A percentile compares a stretch with the other conserved stretches of the same genome.
These are phyloP conservation scores for Gaertneriomyces semiglobifer DNA, from an alignment of 192 early-diverging fungal genomes.

Conservation along the genomic window DNA sequence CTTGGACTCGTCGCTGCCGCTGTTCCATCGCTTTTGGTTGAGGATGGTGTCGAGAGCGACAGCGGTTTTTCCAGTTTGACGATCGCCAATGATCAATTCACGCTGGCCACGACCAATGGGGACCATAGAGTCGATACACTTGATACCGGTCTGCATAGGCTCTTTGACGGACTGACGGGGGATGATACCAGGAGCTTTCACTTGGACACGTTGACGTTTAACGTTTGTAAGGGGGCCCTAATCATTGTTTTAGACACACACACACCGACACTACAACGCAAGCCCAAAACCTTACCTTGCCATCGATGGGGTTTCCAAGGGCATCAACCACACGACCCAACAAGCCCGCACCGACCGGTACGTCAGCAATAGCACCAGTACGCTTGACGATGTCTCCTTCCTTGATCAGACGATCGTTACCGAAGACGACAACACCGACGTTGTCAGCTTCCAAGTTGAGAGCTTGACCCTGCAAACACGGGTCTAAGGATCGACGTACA, in stretches of 20 bases:
- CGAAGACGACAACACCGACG: slow-evolving; percentile 99
- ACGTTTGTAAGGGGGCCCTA: slow-evolving; percentile 84
- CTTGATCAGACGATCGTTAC: slow-evolving; percentile 99
- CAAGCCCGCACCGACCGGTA: slow-evolving; percentile 90
- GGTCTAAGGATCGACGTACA: neutral
- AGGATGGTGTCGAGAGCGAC: slow-evolving; percentile 98
- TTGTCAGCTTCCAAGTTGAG: slow-evolving; percentile 99
- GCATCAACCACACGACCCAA: slow-evolving; percentile 98
- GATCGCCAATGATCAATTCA: slow-evolving; percentile 99
- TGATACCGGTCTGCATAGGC: slow-evolving; percentile 99
- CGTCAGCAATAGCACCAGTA: slow-evolving; percentile 98
- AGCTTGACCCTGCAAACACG: slow-evolving; percentile 82
- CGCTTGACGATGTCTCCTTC: slow-evolving; percentile 99
- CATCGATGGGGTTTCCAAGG: slow-evolving; percentile 99
- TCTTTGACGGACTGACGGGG: slow-evolving; percentile 98
- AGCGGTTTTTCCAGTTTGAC: slow-evolving; percentile 99
- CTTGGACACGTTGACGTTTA: slow-evolving; percentile 89
- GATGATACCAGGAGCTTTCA: slow-evolving; percentile 99
- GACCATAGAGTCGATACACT: slow-evolving; percentile 99
- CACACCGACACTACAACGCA: neutral
- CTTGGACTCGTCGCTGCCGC: slow-evolving; percentile 89
- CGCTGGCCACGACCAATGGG: slow-evolving; percentile 99
- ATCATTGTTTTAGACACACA: neutral
- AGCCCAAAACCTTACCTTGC: slow-evolving; percentile 57
- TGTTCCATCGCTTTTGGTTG: slow-evolving; percentile 99